These are phyloP conservation scores for Larix sibirica DNA, from an alignment of 83 land plant species.

Conservation along the genomic window DNA sequence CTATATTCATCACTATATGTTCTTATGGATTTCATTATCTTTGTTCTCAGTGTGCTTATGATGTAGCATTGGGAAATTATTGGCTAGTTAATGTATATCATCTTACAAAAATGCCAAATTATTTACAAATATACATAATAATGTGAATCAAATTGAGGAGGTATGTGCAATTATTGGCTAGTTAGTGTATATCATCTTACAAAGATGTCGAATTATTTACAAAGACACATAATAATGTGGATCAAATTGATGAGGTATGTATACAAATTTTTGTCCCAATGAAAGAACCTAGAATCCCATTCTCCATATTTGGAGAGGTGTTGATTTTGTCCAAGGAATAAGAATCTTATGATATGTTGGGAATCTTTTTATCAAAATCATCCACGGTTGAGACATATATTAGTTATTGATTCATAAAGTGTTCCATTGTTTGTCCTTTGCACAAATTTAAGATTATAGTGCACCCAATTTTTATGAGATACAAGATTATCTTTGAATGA, in stretches of 20 bases:
- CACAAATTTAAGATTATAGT: slow-evolving; percentile 2
- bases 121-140: not conserved
- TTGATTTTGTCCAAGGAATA: slow-evolving; percentile 4
- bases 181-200: not conserved
- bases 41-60: not conserved
- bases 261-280: slow-evolving; percentile 16
- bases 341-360: slow-evolving; percentile 20
- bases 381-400: slow-evolving; percentile 12
- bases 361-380: slow-evolving; percentile 16
- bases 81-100: not conserved
- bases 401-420: slow-evolving; percentile 9
- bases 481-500: not conserved
- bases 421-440: slow-evolving; percentile 1
- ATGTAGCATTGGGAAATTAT: not conserved
- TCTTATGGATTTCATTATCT: not conserved
- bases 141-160: not conserved
- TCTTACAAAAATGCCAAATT: not conserved
- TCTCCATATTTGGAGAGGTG: slow-evolving; percentile 10
- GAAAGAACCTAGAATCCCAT: slow-evolving; percentile 18
- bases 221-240: no score
- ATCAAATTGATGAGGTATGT: slow-evolving; percentile 14
- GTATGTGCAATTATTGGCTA: not conserved
- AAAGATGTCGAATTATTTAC: not conserved
- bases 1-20: not conserved
- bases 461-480: not conserved